Evolutionary conservation across 2,329 filamentous ascomycete genomes (phyloP).

Genomic region (Cryphonectria japonica): DNA sequence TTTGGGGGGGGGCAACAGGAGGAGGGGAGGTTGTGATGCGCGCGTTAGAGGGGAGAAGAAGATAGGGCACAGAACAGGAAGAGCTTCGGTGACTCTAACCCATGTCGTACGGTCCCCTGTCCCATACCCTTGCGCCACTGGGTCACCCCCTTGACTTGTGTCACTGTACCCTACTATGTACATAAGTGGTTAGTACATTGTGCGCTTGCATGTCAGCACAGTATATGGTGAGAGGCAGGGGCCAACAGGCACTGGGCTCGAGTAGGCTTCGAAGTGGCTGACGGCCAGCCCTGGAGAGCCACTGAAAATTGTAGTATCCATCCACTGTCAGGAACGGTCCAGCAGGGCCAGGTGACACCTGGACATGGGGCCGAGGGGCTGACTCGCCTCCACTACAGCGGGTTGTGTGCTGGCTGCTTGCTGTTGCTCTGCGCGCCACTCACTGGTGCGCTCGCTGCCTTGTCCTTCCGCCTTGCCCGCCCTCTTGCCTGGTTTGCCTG

Average conservation of each 20-base stretch:
- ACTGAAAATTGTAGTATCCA: background rate
- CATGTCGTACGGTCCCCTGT: background rate
- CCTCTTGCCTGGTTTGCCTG: background rate
- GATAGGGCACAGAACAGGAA: background rate
- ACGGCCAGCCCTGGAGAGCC: background rate
- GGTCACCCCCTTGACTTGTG: background rate
- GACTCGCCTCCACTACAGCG: conserved; percentile 2
- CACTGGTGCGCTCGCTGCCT: background rate
- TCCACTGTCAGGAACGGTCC: conserved; percentile 6
- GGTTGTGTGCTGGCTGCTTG: background rate
- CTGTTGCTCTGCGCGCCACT: background rate
- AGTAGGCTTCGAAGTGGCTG: background rate
- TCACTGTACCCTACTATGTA: background rate
- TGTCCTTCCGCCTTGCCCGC: background rate
- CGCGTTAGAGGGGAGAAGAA: conserved; percentile 4
- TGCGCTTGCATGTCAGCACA: background rate
- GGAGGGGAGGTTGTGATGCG: background rate
- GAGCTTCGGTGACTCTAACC: background rate
- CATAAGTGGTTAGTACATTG: background rate
- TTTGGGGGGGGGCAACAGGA: conserved; percentile 15
- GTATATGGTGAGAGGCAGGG: background rate
- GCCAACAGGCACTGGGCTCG: background rate
- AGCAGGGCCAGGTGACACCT: conserved; percentile 1
- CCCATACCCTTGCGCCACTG: background rate
- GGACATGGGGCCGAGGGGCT: background rate